phyloP scores from a whole-genome alignment of 225 moss, liverwort and hornwort genomes.

The Physcomitrellopsis africana region DNA sequence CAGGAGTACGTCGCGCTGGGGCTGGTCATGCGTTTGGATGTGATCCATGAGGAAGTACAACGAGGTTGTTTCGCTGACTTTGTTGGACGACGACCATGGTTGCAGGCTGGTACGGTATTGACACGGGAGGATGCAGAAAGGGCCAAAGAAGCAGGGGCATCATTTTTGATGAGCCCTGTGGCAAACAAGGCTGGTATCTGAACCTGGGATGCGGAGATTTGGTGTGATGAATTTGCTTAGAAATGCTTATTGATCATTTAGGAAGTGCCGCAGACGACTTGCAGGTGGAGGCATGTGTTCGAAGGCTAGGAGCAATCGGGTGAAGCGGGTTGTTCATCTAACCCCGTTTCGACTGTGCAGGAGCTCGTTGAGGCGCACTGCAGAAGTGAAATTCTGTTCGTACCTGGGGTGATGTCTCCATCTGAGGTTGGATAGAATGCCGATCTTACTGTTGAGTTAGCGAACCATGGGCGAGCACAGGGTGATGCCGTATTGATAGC shows the following conservation, averaged over 20 bases:
- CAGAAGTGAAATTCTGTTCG: conserved; percentile 60
- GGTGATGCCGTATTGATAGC: neutral
- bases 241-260: neutral
- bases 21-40: neutral
- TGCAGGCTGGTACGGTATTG: conserved; percentile 88
- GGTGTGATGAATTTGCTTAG: neutral
- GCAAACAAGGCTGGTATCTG: conserved; percentile 52
- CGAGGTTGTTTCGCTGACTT: conserved; percentile 3
- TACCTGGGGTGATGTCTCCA: conserved; percentile 83
- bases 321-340: conserved; percentile 5
- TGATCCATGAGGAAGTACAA: neutral
- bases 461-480: no score
- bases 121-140: conserved; percentile 63
- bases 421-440: conserved; percentile 61
- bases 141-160: conserved; percentile 77
- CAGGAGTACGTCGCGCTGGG: neutral
- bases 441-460: neutral
- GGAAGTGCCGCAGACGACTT: conserved; percentile 1
- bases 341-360: conserved; percentile 39
- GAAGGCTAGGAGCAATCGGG: neutral
- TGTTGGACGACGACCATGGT: neutral
- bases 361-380: conserved; percentile 52
- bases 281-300: neutral
- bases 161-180: conserved; percentile 74
- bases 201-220: neutral